These are phyloP conservation scores for Talaromyces piceae DNA, from an alignment of 2,329 filamentous ascomycete species.

Conservation along the genomic window DNA sequence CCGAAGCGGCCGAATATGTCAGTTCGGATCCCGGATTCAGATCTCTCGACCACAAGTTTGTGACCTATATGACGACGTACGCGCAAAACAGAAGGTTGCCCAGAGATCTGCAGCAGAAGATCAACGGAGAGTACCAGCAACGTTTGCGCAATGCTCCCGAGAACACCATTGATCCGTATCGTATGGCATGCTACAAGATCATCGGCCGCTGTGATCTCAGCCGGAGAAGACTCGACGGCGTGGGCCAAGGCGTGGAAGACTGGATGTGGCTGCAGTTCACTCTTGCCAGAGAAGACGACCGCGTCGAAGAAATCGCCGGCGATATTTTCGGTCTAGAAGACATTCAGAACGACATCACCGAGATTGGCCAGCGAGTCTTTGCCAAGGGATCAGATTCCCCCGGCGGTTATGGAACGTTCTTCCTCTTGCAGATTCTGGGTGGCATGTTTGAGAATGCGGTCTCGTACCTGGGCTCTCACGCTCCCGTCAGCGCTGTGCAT, in stretches of 20 bases:
- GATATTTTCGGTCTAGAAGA: constrained; percentile 58
- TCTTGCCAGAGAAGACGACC: constrained; percentile 54
- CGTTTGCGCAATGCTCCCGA: constrained; percentile 76
- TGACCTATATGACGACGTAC: constrained; percentile 79
- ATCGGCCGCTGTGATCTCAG: constrained; percentile 67
- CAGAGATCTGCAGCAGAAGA: constrained; percentile 73
- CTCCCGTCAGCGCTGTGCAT: constrained; percentile 89
- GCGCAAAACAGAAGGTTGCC: constrained; percentile 70
- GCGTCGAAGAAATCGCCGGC: constrained; percentile 54
- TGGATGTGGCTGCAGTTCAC: constrained; percentile 62
- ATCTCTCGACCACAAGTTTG: constrained; percentile 83
- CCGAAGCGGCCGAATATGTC: constrained; percentile 81
- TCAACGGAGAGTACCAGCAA: constrained; percentile 83
- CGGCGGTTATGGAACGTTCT: constrained; percentile 80
- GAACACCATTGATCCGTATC: constrained; percentile 84
- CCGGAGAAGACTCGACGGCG: constrained; percentile 49
- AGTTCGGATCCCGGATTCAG: constrained; percentile 73
- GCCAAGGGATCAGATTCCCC: constrained; percentile 70
- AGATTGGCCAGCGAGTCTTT: constrained; percentile 90
- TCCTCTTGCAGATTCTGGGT: constrained; percentile 82
- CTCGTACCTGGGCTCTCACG: constrained; percentile 83
- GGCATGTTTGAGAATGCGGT: constrained; percentile 94
- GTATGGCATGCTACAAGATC: constrained; percentile 96
- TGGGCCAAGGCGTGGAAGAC: constrained; percentile 56
- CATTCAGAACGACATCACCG: constrained; percentile 71